These are phyloP conservation scores for Peterozyma toletana DNA, from an alignment of 805 yeast species.

Conservation along the genomic window DNA sequence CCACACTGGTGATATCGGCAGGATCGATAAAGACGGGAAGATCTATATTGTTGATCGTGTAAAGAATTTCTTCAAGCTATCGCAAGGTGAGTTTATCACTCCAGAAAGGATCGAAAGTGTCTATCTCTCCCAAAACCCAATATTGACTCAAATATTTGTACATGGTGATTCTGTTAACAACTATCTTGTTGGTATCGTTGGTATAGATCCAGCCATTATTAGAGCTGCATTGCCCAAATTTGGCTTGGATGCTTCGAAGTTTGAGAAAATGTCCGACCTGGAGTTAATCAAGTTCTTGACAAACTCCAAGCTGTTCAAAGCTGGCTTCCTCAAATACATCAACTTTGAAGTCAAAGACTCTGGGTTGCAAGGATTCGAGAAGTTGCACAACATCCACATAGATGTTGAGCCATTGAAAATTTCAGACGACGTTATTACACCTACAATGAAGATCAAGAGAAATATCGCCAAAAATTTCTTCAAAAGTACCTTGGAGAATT, in stretches of 20 bases:
- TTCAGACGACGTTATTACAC: constrained; percentile 57
- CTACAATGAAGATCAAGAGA: constrained; percentile 47
- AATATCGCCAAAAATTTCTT: constrained; percentile 6
- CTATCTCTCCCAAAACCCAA: constrained; percentile 42
- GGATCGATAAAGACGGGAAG: constrained; percentile 43
- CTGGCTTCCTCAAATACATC: constrained; percentile 26
- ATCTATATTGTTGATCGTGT: constrained; percentile 64
- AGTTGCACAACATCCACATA: constrained; percentile 44
- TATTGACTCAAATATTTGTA: constrained; percentile 42
- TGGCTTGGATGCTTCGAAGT: constrained; percentile 2
- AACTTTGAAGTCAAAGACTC: constrained; percentile 26
- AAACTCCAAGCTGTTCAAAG: constrained; percentile 17
- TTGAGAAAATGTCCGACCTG: neutral
- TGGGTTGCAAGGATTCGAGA: constrained; percentile 56
- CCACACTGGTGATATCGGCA: constrained; percentile 57
- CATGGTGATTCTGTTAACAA: constrained; percentile 58
- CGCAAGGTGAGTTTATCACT: constrained; percentile 65
- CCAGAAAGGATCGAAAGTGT: constrained; percentile 69
- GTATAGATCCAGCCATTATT: constrained; percentile 34
- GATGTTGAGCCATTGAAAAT: constrained; percentile 53
- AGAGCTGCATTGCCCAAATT: neutral
- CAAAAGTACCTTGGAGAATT: neutral
- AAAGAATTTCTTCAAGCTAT: constrained; percentile 67
- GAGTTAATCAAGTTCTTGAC: constrained; percentile 6
- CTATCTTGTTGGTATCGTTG: constrained; percentile 53